These are phyloP conservation scores for Stagonosporopsis vannaccii DNA, from an alignment of 2,329 filamentous ascomycete genomes.

Conservation along the genomic window DNA sequence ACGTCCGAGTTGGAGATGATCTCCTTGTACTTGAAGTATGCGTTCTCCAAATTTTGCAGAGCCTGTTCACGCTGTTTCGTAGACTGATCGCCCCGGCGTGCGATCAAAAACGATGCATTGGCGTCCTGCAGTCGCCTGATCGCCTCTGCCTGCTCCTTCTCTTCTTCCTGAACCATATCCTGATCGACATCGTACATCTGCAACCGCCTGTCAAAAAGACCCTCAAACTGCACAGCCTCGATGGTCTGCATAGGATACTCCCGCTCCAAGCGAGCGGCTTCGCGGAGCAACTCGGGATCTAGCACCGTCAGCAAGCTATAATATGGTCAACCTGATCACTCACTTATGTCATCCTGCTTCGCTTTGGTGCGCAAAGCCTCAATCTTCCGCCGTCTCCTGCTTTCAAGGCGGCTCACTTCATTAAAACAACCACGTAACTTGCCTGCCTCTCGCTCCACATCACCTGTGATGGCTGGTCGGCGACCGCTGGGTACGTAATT, in stretches of 20 bases:
- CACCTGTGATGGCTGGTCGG: conserved; percentile 77
- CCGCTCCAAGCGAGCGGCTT: conserved; percentile 84
- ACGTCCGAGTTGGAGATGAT: conserved; percentile 90
- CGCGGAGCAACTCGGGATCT: conserved; percentile 79
- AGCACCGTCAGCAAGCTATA: conserved; percentile 34
- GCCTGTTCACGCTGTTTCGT: conserved; percentile 82
- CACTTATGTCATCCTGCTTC: conserved; percentile 84
- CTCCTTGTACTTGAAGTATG: conserved; percentile 96
- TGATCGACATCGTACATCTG: conserved; percentile 82
- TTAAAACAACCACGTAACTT: conserved; percentile 81
- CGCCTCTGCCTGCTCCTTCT: conserved; percentile 76
- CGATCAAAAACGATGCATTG: conserved; percentile 79
- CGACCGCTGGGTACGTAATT: conserved; percentile 89
- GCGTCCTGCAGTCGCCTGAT: conserved; percentile 73
- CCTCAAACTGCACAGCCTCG: conserved; percentile 88
- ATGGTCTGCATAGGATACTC: conserved; percentile 85
- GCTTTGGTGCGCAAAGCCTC: conserved; percentile 81
- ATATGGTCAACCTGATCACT: conserved; percentile 31
- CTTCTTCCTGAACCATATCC: conserved; percentile 73
- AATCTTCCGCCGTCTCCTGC: conserved; percentile 77
- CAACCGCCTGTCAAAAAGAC: conserved; percentile 84
- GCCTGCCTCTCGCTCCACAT: conserved; percentile 79
- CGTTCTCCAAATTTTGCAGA: conserved; percentile 86
- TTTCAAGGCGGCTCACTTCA: conserved; percentile 84
- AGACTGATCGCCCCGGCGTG: conserved; percentile 71